Conservation (phyloP, 1,284 basidiomycete species). For the Neolentinus lepideus region DNA sequence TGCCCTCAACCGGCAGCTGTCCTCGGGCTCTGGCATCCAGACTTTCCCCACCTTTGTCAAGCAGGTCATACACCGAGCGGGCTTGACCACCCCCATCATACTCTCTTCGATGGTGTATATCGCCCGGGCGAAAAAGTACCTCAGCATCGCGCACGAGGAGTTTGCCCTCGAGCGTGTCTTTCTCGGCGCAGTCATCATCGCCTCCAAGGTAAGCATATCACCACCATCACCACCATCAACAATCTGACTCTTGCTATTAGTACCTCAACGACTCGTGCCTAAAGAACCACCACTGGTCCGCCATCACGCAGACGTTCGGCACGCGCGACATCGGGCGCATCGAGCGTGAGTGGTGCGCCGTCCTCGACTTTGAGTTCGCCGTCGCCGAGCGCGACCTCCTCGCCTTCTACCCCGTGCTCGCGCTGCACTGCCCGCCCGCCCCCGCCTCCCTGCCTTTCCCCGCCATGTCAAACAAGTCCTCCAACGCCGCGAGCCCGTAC, state of each 20-base stretch:
- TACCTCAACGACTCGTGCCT: constrained; percentile 70
- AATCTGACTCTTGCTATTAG: constrained; percentile 26
- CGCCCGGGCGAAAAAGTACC: constrained; percentile 61
- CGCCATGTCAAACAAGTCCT: constrained; percentile 10
- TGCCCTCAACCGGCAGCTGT: constrained; percentile 55
- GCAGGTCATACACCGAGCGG: constrained; percentile 60
- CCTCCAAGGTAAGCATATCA: constrained; percentile 52
- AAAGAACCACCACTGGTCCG: constrained; percentile 73
- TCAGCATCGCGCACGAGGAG: constrained; percentile 68
- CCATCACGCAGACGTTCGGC: constrained; percentile 73
- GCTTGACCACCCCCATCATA: constrained; percentile 56
- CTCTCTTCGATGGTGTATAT: constrained; percentile 65
- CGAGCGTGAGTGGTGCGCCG: constrained; percentile 71
- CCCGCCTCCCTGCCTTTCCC: constrained; percentile 21
- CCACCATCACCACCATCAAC: too few species aligned
- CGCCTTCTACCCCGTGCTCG: constrained; percentile 34
- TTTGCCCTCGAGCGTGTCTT: constrained; percentile 77
- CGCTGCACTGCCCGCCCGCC: constrained; percentile 33
- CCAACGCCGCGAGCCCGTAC: background rate
- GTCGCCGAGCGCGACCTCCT: constrained; percentile 58
- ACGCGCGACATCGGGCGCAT: constrained; percentile 72
- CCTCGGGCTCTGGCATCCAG: constrained; percentile 34
- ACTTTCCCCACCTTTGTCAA: constrained; percentile 55
- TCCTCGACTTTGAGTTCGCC: constrained; percentile 63
- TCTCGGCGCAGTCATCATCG: constrained; percentile 63